A percentile compares a stretch with the other conserved stretches of the same genome.
Evolutionary conservation across 1,284 basidiomycete species (phyloP).

Genomic region (Cryptococcus floricola): DNA sequence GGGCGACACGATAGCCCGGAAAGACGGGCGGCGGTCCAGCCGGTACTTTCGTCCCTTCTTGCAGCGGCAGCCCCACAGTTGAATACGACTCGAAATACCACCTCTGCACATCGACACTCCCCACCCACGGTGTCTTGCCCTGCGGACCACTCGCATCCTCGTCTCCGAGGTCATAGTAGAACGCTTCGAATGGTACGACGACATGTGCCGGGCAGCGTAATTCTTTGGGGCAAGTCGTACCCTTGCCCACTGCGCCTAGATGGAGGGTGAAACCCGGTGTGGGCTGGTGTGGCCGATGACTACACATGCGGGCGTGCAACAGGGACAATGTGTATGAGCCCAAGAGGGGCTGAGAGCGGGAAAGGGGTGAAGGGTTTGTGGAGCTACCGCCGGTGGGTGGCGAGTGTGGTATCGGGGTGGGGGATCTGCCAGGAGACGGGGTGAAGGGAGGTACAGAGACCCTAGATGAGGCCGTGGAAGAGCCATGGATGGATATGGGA

Average conservation of each 20-base stretch:
- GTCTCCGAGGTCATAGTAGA: conserved; percentile 43
- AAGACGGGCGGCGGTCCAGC: conserved; percentile 37
- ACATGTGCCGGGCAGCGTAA: conserved; percentile 32
- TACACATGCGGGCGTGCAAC: conserved; percentile 42
- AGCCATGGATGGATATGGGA: background rate
- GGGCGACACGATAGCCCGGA: conserved; percentile 53
- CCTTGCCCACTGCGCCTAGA: conserved; percentile 27
- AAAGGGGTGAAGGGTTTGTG: conserved; percentile 24
- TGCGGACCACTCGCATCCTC: background rate
- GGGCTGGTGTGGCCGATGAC: conserved; percentile 29
- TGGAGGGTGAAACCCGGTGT: conserved; percentile 16
- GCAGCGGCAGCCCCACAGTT: background rate
- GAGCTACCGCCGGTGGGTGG: background rate
- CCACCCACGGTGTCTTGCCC: conserved; percentile 44
- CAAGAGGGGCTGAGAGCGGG: conserved; percentile 40
- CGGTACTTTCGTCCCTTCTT: background rate
- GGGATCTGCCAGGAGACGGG: background rate
- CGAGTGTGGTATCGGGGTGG: background rate
- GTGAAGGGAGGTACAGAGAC: background rate
- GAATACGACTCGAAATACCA: conserved; percentile 23
- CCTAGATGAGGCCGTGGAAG: background rate
- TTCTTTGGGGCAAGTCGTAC: conserved; percentile 24
- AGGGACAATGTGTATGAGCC: conserved; percentile 43
- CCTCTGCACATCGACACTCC: conserved; percentile 41
- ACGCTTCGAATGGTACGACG: conserved; percentile 39